Percentiles rank a stretch among this genome's conserved stretches.
These are phyloP conservation scores for Paspalum vaginatum DNA, from an alignment of 176 grass and related monocot species.

Conservation along the genomic window DNA sequence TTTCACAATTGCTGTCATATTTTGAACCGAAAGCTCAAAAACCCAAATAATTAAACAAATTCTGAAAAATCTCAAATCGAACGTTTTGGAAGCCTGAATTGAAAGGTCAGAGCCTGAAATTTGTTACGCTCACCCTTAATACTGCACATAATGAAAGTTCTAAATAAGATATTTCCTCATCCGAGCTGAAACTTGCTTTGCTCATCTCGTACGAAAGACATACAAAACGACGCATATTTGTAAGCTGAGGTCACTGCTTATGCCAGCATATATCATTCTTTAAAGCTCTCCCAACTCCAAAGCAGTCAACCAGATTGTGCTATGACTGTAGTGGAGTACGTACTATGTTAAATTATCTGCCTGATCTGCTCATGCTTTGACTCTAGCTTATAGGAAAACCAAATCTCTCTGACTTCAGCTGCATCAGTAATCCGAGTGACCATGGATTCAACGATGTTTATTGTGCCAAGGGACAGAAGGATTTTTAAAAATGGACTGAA, in stretches of 20 bases:
- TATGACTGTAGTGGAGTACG: background rate
- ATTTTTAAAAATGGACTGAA: background rate
- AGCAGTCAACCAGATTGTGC: background rate
- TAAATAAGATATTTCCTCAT: background rate
- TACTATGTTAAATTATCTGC: background rate
- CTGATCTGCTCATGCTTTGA: background rate
- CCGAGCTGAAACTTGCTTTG: background rate
- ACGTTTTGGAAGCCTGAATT: background rate
- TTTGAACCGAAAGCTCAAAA: no score
- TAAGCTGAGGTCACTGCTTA: constrained; percentile 14
- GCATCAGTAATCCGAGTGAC: background rate
- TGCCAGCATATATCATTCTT: background rate
- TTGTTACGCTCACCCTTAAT: no score
- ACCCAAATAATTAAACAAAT: no score
- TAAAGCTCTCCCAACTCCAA: background rate
- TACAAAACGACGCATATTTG: background rate
- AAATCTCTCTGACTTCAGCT: background rate
- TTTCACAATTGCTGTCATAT: no score
- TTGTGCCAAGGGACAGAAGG: no score
- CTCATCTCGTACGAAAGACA: background rate
- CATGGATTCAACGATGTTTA: background rate
- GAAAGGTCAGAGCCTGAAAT: background rate
- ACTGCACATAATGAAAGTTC: no score
- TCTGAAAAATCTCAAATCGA: background rate
- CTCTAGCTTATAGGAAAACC: no score